Percentiles rank a stretch among this genome's conserved stretches.
Conservation (phyloP, 148 eudicot species). For the Limonium bicolor region DNA sequence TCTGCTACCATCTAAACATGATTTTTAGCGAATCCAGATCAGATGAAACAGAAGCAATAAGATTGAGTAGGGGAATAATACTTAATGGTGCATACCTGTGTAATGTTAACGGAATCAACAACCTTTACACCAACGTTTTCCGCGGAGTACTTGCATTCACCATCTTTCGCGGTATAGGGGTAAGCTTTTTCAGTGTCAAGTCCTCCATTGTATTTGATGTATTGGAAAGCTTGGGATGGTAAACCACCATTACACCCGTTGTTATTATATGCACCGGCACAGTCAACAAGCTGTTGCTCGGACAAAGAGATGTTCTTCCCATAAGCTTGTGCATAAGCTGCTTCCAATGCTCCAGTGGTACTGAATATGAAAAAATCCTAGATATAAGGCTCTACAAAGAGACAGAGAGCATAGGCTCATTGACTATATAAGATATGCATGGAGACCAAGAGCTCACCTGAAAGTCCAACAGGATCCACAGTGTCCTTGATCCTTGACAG, state of each 20-base stretch:
- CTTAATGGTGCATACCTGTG: constrained; percentile 33
- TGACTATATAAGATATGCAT: no score
- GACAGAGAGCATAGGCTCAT: no score
- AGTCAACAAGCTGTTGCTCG: constrained; percentile 98
- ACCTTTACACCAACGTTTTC: constrained; percentile 67
- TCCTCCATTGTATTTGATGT: constrained; percentile 85
- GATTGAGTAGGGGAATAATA: background rate
- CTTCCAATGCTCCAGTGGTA: constrained; percentile 96
- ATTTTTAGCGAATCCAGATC: no score
- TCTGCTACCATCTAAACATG: no score
- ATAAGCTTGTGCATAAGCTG: constrained; percentile 88
- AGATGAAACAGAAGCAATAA: no score
- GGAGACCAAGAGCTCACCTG: constrained; percentile 43
- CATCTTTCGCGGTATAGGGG: constrained; percentile 71
- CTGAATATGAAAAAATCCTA: constrained; percentile 36
- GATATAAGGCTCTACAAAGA: no score
- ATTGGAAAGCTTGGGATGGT: constrained; percentile 97
- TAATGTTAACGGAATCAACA: constrained; percentile 70
- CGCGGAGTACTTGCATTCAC: constrained; percentile 56
- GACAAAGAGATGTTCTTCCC: constrained; percentile 78
- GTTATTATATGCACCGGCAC: constrained; percentile 75
- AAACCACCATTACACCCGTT: constrained; percentile 87
- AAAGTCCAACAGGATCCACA: constrained; percentile 99
- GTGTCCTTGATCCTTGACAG: constrained; percentile 78
- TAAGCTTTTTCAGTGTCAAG: constrained; percentile 90